Evolutionary conservation across 2,329 filamentous ascomycete species (phyloP), one percentile per base, ranked within the genome.

Genomic region (Xylaria sp.): DNA sequence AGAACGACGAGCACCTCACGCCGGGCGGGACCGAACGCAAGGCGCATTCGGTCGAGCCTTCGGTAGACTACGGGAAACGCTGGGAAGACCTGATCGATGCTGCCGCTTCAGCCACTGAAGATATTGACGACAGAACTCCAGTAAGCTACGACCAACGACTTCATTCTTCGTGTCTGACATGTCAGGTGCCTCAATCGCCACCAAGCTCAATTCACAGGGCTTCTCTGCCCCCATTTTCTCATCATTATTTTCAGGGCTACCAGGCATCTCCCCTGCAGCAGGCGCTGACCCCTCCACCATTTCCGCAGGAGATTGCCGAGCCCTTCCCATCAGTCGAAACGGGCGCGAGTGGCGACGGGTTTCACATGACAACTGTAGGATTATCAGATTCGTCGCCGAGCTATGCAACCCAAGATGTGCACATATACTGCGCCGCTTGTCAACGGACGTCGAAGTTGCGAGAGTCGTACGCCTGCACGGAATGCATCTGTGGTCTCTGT

Each of bases 71-170:
- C 75, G 92, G 91, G 65, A 96, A 94, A 77, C 83, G 93, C 69
- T 97, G 93, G 94, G 91, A 96, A 75, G 93, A 97, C 74, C 81
- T 97, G 62, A 95, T 97, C 65, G 92, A 97, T 75, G 93, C 93
- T 55, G 93, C 83, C 57, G 92, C 93, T 37, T 96, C 91, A 63
- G 92, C 92, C 34, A 95, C 91, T 2, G 92, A 96, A 76, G 93
- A 88, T 69, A 83, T 94, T 71, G 91, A 96, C 73, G 92, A 96
- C 74, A 84, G 93, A 72, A 95, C 91, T 72, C 90, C 90, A 70
- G 90, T 95, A 83, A 80, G 87, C 81, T 68, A 65, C 68, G 65
- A 68, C 63, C 68, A 67, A 69, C 69, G 67, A 67, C 66, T 63
- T 67, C 67, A 65, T 59, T 68, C 74, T 75, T 70, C 80, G 78